Percentiles rank a stretch among this genome's conserved stretches.
Conservation (phyloP, 148 eudicot genomes). For the Simmondsia chinensis region DNA sequence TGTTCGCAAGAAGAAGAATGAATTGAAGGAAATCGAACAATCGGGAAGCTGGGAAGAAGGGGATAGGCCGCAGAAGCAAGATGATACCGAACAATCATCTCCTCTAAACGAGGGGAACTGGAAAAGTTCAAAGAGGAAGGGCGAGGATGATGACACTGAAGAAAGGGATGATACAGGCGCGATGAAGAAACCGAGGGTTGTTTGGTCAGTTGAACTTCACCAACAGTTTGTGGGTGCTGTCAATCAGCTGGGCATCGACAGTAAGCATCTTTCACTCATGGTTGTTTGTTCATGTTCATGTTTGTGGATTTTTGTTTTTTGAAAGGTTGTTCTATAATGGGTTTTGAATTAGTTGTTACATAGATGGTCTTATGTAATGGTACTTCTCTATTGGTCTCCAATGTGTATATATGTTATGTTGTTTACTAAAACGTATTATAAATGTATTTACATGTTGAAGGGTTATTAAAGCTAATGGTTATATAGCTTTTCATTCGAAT, state of each 20-base stretch:
- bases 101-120: constrained; percentile 73
- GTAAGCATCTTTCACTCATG: constrained; percentile 51
- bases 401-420: too few species aligned
- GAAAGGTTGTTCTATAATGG: too few species aligned
- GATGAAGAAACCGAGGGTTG: constrained; percentile 86
- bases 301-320: too few species aligned
- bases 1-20: constrained; percentile 59
- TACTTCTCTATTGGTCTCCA: too few species aligned
- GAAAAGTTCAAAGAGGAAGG: constrained; percentile 73
- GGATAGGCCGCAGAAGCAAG: constrained; percentile 29
- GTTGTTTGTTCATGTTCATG: too few species aligned
- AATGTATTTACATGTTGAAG: too few species aligned
- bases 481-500: too few species aligned
- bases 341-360: too few species aligned
- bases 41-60: constrained; percentile 37
- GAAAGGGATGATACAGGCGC: constrained; percentile 71
- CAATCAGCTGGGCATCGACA: constrained; percentile 90
- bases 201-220: constrained; percentile 98
- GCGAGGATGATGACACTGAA: constrained; percentile 57
- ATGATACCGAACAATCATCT: constrained; percentile 67
- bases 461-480: too few species aligned
- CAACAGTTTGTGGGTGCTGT: constrained; percentile 93
- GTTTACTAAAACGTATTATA: too few species aligned
- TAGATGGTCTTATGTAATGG: too few species aligned
- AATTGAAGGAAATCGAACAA: constrained; percentile 32